Evolutionary conservation across 2,329 filamentous ascomycete species (phyloP).

Genomic region (Colletotrichum tofieldiae): DNA sequence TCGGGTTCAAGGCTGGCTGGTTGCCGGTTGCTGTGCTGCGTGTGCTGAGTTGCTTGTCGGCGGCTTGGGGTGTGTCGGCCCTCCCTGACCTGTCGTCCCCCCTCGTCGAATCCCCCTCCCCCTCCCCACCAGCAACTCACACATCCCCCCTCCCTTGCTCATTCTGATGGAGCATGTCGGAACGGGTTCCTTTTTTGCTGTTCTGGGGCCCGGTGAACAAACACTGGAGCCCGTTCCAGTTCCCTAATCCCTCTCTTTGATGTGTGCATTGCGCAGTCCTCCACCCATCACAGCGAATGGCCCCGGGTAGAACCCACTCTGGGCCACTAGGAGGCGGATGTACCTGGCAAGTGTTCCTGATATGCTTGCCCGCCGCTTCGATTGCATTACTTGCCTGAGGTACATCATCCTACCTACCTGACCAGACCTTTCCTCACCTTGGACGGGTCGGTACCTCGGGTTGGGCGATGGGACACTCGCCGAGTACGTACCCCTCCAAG

Average conservation of each 20-base stretch:
- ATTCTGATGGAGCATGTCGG: conserved; percentile 30
- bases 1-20: conserved; percentile 13
- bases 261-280: conserved; percentile 35
- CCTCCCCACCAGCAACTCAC: conserved; percentile 19
- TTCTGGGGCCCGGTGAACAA: conserved; percentile 40
- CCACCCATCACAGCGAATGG: conserved; percentile 23
- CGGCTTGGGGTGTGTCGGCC: conserved; percentile 2
- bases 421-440: conserved; percentile 14
- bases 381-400: conserved; percentile 10
- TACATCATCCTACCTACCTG: background rate
- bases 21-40: conserved; percentile 16
- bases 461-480: background rate
- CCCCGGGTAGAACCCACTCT: background rate
- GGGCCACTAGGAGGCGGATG: conserved; percentile 6
- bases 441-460: background rate
- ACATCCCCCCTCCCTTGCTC: conserved; percentile 38
- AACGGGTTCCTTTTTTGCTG: conserved; percentile 20
- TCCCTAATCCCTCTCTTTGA: conserved; percentile 23
- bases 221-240: conserved; percentile 24
- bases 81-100: conserved; percentile 15
- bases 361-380: conserved; percentile 11
- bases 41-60: conserved; percentile 1
- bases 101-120: conserved; percentile 20
- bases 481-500: conserved; percentile 19
- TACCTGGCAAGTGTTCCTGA: conserved; percentile 20